Evolutionary conservation across 345 rosid species (phyloP).

Genomic region (Arabidopsis suecica): DNA sequence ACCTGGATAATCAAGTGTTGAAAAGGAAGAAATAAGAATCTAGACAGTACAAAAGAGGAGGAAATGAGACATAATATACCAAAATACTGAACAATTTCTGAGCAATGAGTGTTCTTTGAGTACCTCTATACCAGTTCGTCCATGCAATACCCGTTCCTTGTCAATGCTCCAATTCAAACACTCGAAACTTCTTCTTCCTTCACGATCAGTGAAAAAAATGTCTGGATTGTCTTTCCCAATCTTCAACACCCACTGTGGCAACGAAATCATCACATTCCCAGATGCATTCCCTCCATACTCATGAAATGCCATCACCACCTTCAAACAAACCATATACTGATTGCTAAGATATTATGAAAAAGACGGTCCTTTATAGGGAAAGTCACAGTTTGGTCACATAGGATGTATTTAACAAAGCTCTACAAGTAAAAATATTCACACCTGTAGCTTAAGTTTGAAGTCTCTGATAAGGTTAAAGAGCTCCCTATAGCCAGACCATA

Average conservation of each 20-base stretch:
- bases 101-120: neutral
- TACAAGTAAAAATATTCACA: constrained; percentile 20
- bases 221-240: constrained; percentile 89
- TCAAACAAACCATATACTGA: constrained; percentile 44
- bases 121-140: constrained; percentile 97
- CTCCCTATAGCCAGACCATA: constrained; percentile 92
- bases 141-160: constrained; percentile 84
- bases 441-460: constrained; percentile 91
- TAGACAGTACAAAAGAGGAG: neutral
- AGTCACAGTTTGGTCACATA: constrained; percentile 21
- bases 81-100: neutral
- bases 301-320: constrained; percentile 97
- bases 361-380: neutral
- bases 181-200: constrained; percentile 85
- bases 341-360: constrained; percentile 22
- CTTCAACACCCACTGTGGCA: constrained; percentile 94
- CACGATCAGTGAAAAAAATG: constrained; percentile 87
- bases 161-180: constrained; percentile 91
- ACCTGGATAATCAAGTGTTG: constrained; percentile 55
- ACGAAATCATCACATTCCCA: constrained; percentile 58
- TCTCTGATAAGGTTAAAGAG: constrained; percentile 73
- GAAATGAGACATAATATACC: neutral
- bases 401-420: neutral
- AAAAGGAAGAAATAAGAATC: constrained; percentile 15
- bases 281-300: constrained; percentile 76